Percentiles rank a stretch among this genome's conserved stretches.
phyloP scores from a whole-genome alignment of 2,329 filamentous ascomycete genomes.

The Nannizzia gypsea region DNA sequence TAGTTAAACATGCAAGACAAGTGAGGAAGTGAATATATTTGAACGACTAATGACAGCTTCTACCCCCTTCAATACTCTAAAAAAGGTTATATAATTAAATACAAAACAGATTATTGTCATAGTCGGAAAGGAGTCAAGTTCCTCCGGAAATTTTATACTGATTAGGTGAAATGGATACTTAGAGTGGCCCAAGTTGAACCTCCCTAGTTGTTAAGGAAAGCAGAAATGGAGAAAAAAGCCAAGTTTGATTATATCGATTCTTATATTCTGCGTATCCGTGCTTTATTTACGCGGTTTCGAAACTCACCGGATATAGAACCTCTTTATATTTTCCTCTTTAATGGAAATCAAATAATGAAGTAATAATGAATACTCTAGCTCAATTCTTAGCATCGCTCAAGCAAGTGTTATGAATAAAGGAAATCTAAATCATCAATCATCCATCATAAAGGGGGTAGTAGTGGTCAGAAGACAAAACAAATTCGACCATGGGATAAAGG shows the following conservation, averaged over 20 bases:
- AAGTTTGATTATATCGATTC: not conserved
- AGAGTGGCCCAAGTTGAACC: not conserved
- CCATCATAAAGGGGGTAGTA: too few species aligned
- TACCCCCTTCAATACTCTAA: not conserved
- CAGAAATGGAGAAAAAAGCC: not conserved
- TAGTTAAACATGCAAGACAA: slow-evolving; percentile 83
- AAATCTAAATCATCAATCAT: too few species aligned
- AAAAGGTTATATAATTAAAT: not conserved
- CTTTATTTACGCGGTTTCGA: too few species aligned
- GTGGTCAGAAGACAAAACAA: not conserved
- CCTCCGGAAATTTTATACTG: not conserved
- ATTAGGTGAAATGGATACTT: not conserved
- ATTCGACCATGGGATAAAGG: not conserved
- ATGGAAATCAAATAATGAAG: too few species aligned
- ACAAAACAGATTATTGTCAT: not conserved
- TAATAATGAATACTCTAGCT: too few species aligned
- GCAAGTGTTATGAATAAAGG: not conserved
- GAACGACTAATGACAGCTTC: not conserved
- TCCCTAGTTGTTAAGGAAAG: not conserved
- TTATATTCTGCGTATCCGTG: not conserved
- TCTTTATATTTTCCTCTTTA: not conserved
- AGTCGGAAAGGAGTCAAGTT: not conserved
- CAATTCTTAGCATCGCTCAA: too few species aligned
- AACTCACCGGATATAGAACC: too few species aligned
- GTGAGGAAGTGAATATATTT: slow-evolving; percentile 52